Evolutionary conservation across 768 basidiomycete genomes (phyloP).

Genomic region (Leccinum incarnatum): DNA sequence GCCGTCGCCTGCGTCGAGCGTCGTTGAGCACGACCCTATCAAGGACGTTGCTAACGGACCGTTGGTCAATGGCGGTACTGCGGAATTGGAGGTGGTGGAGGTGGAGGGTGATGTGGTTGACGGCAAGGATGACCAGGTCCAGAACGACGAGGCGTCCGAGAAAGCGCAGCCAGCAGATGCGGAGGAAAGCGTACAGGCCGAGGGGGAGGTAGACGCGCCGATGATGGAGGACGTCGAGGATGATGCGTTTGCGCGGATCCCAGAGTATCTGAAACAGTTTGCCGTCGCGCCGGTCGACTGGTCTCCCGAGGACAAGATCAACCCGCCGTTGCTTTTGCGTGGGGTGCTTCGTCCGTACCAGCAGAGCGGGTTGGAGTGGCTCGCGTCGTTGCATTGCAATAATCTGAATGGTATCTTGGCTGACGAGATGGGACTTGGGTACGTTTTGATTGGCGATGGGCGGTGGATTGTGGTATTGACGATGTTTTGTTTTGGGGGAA

Average conservation of each 20-base stretch:
- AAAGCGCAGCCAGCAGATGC: slow-evolving; percentile 1
- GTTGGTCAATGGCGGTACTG: not conserved
- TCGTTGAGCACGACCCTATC: slow-evolving; percentile 21
- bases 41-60: slow-evolving; percentile 13
- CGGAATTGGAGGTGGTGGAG: not conserved
- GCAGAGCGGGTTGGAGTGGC: slow-evolving; percentile 91
- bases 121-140: not conserved
- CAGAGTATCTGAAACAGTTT: slow-evolving; percentile 62
- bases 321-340: slow-evolving; percentile 72
- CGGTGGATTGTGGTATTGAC: not conserved
- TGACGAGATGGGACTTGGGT: slow-evolving; percentile 96
- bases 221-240: slow-evolving; percentile 43
- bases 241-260: slow-evolving; percentile 37
- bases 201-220: slow-evolving; percentile 11
- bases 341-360: slow-evolving; percentile 92
- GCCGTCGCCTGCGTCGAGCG: slow-evolving; percentile 30
- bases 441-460: slow-evolving; percentile 28
- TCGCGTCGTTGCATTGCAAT: slow-evolving; percentile 80
- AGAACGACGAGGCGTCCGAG: not conserved
- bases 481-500: not conserved
- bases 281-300: slow-evolving; percentile 72
- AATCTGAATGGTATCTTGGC: slow-evolving; percentile 82
- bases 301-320: slow-evolving; percentile 56
- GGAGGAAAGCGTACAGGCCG: not conserved
- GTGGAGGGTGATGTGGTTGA: not conserved